A percentile compares a stretch with the other conserved stretches of the same genome.
phyloP scores from a whole-genome alignment of 306 rosid species.

The Rosa lucieae region DNA sequence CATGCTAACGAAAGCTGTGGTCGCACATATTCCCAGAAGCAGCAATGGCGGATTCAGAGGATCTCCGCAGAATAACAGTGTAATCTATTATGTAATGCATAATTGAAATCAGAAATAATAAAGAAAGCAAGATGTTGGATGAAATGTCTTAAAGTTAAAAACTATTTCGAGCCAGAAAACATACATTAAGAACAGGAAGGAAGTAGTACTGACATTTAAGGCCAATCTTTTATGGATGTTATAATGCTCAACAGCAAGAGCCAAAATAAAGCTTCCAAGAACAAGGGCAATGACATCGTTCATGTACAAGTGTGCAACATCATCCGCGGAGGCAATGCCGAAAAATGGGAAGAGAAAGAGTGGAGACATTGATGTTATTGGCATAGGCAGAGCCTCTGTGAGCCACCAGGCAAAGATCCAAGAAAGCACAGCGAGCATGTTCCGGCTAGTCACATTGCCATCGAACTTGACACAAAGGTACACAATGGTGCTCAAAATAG shows the following conservation, averaged over 20 bases:
- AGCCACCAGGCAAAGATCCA: conserved; percentile 88
- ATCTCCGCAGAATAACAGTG: conserved; percentile 65
- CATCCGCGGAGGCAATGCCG: conserved; percentile 63
- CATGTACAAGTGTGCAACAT: conserved; percentile 74
- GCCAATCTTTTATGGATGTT: conserved; percentile 79
- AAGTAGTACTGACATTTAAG: conserved; percentile 53
- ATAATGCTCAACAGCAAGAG: conserved; percentile 85
- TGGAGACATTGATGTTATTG: conserved; percentile 80
- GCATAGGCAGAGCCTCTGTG: conserved; percentile 74
- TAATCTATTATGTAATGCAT: conserved; percentile 37
- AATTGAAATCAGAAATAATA: background rate
- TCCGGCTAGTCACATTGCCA: conserved; percentile 40
- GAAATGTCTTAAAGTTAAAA: background rate
- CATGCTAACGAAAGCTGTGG: conserved; percentile 81
- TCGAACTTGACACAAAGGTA: conserved; percentile 48
- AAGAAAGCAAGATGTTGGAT: background rate
- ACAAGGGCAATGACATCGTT: conserved; percentile 77
- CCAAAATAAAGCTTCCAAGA: conserved; percentile 79
- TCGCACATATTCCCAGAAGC: conserved; percentile 64
- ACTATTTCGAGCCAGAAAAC: background rate
- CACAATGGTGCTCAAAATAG: conserved; percentile 43
- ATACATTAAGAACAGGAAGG: background rate
- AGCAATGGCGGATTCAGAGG: conserved; percentile 66
- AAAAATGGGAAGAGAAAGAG: conserved; percentile 80
- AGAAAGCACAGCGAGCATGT: conserved; percentile 70